Evolutionary conservation across 2,329 filamentous ascomycete species (phyloP).

Genomic region (Peltaster fructicola): DNA sequence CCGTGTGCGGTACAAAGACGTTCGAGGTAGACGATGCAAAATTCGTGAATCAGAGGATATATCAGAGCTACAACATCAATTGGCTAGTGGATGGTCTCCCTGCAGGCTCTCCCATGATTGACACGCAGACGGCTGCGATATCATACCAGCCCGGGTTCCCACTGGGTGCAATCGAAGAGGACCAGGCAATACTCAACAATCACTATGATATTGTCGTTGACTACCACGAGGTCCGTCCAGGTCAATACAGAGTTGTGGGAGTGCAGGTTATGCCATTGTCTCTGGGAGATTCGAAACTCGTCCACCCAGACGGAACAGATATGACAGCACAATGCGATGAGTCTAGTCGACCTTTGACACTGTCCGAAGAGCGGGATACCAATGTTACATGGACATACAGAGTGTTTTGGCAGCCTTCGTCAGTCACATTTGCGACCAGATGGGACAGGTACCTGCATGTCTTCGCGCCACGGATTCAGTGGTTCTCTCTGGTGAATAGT

Average conservation of each 20-base stretch:
- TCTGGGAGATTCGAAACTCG: slow-evolving; percentile 37
- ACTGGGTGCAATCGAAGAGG: slow-evolving; percentile 40
- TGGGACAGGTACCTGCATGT: slow-evolving; percentile 99
- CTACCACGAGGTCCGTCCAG: slow-evolving; percentile 61
- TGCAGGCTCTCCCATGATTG: slow-evolving; percentile 65
- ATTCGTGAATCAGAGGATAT: slow-evolving; percentile 71
- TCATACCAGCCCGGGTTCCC: slow-evolving; percentile 90
- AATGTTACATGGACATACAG: slow-evolving; percentile 78
- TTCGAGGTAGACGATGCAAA: slow-evolving; percentile 48
- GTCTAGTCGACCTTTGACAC: slow-evolving; percentile 36
- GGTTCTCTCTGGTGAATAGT: slow-evolving; percentile 95
- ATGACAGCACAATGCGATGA: slow-evolving; percentile 40
- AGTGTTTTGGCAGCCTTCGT: slow-evolving; percentile 70
- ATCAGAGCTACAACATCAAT: slow-evolving; percentile 77
- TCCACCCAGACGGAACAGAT: slow-evolving; percentile 30
- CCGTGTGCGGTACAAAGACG: slow-evolving; percentile 51
- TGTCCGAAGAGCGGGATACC: slow-evolving; percentile 44
- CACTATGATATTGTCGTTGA: slow-evolving; percentile 91
- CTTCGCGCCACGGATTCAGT: slow-evolving; percentile 94
- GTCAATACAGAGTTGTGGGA: slow-evolving; percentile 75
- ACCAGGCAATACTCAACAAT: slow-evolving; percentile 57
- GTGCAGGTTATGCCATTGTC: slow-evolving; percentile 77
- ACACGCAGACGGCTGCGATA: slow-evolving; percentile 55
- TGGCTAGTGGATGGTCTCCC: slow-evolving; percentile 92
- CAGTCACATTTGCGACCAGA: slow-evolving; percentile 82